phyloP scores from a whole-genome alignment of 805 yeast species.

The Torulaspora maleeae region DNA sequence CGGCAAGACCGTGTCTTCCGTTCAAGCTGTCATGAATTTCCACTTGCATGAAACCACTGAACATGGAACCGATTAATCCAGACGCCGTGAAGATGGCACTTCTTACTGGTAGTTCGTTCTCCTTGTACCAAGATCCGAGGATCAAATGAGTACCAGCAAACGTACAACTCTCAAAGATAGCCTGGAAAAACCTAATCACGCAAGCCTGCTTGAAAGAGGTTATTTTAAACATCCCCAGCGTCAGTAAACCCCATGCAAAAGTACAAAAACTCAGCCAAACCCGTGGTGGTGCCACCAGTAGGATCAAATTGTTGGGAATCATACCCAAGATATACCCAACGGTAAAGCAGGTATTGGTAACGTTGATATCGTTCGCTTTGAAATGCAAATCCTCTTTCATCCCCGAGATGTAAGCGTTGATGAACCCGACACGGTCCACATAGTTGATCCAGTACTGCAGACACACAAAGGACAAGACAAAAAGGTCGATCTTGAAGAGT shows the following conservation, averaged over 20 bases:
- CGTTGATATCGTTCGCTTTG: constrained; percentile 46
- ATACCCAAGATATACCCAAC: constrained; percentile 59
- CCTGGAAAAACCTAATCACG: constrained; percentile 57
- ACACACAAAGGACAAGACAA: constrained; percentile 34
- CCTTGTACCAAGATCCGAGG: constrained; percentile 51
- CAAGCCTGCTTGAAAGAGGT: constrained; percentile 46
- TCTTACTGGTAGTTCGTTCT: constrained; percentile 45
- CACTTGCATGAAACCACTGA: constrained; percentile 55
- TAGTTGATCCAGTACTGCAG: constrained; percentile 45
- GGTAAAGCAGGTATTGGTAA: constrained; percentile 52
- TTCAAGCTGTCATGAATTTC: constrained; percentile 46
- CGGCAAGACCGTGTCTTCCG: constrained; percentile 47
- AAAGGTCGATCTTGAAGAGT: constrained; percentile 32
- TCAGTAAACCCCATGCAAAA: constrained; percentile 52
- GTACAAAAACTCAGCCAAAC: constrained; percentile 53
- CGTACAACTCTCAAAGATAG: constrained; percentile 55
- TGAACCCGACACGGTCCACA: constrained; percentile 52
- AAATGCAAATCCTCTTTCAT: constrained; percentile 53
- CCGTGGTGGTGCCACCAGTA: constrained; percentile 50
- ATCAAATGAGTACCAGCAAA: constrained; percentile 52
- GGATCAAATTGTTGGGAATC: constrained; percentile 55
- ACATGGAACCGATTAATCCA: constrained; percentile 51
- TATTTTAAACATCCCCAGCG: constrained; percentile 48
- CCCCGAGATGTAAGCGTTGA: constrained; percentile 63
- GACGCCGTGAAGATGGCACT: constrained; percentile 52